phyloP scores from a whole-genome alignment of 108 stramenopile species.

The Epithemia pelagica region DNA sequence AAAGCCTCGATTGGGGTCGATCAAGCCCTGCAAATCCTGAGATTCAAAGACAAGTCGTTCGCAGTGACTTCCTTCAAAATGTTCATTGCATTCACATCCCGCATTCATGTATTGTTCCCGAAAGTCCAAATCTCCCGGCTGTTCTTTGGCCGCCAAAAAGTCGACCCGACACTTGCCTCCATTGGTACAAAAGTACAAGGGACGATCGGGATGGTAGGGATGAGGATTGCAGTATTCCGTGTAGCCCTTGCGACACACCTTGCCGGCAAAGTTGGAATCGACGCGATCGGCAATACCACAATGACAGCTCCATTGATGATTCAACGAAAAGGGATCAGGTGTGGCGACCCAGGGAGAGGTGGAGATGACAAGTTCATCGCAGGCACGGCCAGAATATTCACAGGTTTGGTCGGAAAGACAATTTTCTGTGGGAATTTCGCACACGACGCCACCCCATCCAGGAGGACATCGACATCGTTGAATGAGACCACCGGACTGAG shows the following conservation, averaged over 20 bases:
- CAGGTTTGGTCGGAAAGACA: conserved; percentile 25
- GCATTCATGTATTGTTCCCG: conserved; percentile 8
- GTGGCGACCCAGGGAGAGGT: too few relatives aligned
- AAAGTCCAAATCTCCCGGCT: conserved; percentile 7
- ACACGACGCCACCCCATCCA: conserved; percentile 39
- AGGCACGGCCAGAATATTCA: not conserved
- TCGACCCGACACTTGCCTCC: conserved; percentile 35
- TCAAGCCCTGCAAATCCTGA: not conserved
- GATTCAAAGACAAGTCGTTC: conserved; percentile 22
- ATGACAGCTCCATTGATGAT: conserved; percentile 22
- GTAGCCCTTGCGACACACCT: conserved; percentile 31
- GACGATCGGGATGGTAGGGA: conserved; percentile 12
- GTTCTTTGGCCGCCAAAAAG: not conserved
- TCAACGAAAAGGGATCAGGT: not conserved
- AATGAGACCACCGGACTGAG: conserved; percentile 36
- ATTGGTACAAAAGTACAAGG: conserved; percentile 40
- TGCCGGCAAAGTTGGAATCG: conserved; percentile 28
- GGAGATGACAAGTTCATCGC: not conserved
- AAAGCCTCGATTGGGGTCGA: not conserved
- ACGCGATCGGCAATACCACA: conserved; percentile 34
- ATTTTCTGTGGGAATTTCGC: conserved; percentile 33
- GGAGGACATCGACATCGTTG: conserved; percentile 38
- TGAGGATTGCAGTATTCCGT: conserved; percentile 34
- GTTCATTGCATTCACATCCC: conserved; percentile 49
- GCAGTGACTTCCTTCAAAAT: conserved; percentile 59